Evolutionary conservation across 139 green algal genomes (phyloP), one percentile per base, ranked within the genome.

Genomic region (Chlorella sp.): DNA sequence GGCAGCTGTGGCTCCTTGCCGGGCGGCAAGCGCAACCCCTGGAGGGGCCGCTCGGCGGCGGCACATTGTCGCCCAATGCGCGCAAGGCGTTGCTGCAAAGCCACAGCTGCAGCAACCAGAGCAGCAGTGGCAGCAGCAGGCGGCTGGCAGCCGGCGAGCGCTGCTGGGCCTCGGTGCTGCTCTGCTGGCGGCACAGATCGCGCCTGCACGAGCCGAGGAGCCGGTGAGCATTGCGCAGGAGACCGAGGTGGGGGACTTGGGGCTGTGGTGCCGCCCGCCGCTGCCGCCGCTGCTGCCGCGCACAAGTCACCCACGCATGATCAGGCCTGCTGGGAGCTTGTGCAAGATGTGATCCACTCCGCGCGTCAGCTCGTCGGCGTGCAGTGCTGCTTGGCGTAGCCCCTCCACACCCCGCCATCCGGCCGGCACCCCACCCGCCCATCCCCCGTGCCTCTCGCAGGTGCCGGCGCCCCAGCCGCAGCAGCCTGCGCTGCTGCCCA

Each of bases 21-120:
- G 16, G 24, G 51, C 16, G 13, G 51, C 51, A 2, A 20, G 51
- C 9, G 51, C 14, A 2, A 11, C 51, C 51, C 13, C 51, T 11
- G 51, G 13, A 26, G 51, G 51, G 51, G 51, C 51, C 51, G 51
- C 51, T 16, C 13, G 51, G 51, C 51, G 54, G 40, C 54, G n/a
- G 76, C 76, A 81, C 76, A 81, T 81, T 81, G 54, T 56, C 36
- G 36, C 17, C 1, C 54, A 32, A 34, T 76, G 70, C 40, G 34
- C 38, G 7, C 16, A 30, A 4, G 19, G 32, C 44, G 73, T 65
- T 62, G 51, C 16, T 16, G 16, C 13, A 11, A 60, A 60, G 51
- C 32, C 9, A 30, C 30, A 80, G 69, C 46, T 36, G 72, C 28
- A 82, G 43, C 24, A 41, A 4, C n/a, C 5, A 9, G 0, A 44